Conservation (phyloP, 352 stramenopile genomes). For the Elongisporangium senticosum region DNA sequence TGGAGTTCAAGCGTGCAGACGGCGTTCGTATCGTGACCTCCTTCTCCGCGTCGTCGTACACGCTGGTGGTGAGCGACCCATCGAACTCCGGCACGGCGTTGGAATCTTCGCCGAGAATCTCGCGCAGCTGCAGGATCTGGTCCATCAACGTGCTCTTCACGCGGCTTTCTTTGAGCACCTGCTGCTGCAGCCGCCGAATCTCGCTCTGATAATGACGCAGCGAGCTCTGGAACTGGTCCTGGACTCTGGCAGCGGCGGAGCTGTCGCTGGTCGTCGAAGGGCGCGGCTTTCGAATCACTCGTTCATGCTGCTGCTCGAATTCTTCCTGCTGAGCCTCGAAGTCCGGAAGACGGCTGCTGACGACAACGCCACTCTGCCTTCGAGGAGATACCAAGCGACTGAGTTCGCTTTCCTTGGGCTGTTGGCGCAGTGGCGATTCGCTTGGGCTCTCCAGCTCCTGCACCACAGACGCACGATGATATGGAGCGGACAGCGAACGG, state of each 20-base stretch:
- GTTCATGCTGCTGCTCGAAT: constrained; percentile 25
- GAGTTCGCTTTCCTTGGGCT: neutral
- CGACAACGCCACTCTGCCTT: neutral
- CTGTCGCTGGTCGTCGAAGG: neutral
- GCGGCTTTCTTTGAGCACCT: constrained; percentile 45
- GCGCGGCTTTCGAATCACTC: constrained; percentile 12
- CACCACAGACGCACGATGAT: constrained; percentile 10
- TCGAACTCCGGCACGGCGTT: constrained; percentile 1
- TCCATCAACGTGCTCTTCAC: constrained; percentile 39
- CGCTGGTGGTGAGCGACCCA: neutral
- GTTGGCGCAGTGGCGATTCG: neutral
- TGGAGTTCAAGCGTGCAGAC: neutral
- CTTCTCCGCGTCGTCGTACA: constrained; percentile 1
- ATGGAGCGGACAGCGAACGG: constrained; percentile 36
- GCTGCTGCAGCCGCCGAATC: constrained; percentile 56
- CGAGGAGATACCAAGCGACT: neutral
- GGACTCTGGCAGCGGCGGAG: constrained; percentile 6
- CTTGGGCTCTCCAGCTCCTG: neutral
- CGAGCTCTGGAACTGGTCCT: constrained; percentile 29
- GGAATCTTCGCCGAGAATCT: neutral
- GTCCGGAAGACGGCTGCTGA: constrained; percentile 1
- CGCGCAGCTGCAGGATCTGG: constrained; percentile 30
- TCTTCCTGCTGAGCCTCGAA: constrained; percentile 34
- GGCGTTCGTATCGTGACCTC: neutral
- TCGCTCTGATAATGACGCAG: constrained; percentile 59